Conservation (phyloP, 371 early-diverging fungal species). For the Lichtheimia ornata region DNA sequence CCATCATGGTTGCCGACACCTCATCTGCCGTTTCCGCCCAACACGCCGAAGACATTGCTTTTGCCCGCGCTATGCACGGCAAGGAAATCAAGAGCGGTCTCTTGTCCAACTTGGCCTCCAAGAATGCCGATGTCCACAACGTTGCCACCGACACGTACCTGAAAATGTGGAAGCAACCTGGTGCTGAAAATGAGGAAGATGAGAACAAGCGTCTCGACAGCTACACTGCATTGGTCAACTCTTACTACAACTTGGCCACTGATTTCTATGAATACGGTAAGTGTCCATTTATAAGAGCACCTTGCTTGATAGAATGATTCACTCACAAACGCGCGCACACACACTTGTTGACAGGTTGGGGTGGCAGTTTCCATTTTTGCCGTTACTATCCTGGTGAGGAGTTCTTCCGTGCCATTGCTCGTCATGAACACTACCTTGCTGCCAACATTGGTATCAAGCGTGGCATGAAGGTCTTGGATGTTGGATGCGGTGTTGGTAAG, state of each 20-base stretch:
- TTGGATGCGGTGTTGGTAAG: conserved; percentile 30
- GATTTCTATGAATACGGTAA: conserved; percentile 68
- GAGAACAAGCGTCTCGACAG: conserved; percentile 55
- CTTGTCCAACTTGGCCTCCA: conserved; percentile 50
- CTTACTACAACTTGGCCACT: conserved; percentile 83
- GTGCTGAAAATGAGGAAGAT: conserved; percentile 47
- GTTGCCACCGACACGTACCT: conserved; percentile 62
- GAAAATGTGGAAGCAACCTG: conserved; percentile 63
- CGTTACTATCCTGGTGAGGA: conserved; percentile 75
- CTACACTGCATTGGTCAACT: conserved; percentile 76
- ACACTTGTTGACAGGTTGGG: conserved; percentile 68
- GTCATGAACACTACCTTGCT: conserved; percentile 91
- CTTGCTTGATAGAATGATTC: not conserved
- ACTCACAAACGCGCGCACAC: not conserved
- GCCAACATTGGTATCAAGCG: conserved; percentile 68
- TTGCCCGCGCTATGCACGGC: conserved; percentile 53
- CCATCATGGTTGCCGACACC: conserved; percentile 20
- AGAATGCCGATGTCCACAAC: conserved; percentile 57
- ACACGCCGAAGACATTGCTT: conserved; percentile 54
- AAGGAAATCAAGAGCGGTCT: conserved; percentile 50
- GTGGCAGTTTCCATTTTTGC: conserved; percentile 90
- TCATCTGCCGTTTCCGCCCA: conserved; percentile 36
- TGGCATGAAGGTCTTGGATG: conserved; percentile 78
- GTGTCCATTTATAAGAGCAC: too few relatives aligned
- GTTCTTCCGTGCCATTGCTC: conserved; percentile 81